Conservation (phyloP, 2,329 filamentous ascomycete genomes). For the Xylaria sp. region DNA sequence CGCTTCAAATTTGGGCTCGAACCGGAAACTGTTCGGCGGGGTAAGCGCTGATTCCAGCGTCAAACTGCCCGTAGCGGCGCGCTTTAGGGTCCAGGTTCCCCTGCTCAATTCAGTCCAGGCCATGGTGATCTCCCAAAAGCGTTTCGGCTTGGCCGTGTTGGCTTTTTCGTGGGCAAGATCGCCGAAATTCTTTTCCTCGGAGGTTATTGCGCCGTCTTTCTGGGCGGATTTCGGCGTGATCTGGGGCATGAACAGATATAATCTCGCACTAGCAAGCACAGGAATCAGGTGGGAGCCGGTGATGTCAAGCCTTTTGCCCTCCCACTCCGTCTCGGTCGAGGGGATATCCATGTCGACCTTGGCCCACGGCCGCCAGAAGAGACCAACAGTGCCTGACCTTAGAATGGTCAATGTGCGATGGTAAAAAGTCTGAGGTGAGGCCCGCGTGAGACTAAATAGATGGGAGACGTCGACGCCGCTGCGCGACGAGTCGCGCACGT, state of each 20-base stretch:
- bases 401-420: too few relatives aligned
- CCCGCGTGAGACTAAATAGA: too few relatives aligned
- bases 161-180: too few relatives aligned
- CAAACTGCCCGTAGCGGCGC: not conserved
- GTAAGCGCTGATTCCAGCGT: too few relatives aligned
- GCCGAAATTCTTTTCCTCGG: too few relatives aligned
- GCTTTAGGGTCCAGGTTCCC: not conserved
- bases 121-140: slow-evolving; percentile 2
- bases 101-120: slow-evolving; percentile 4
- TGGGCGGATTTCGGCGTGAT: not conserved
- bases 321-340: not conserved
- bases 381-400: too few relatives aligned
- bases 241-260: slow-evolving; percentile 4
- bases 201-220: not conserved
- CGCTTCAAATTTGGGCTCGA: too few relatives aligned
- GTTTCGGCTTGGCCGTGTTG: too few relatives aligned
- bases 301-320: not conserved
- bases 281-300: not conserved
- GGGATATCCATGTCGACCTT: not conserved
- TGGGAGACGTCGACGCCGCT: too few relatives aligned
- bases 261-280: not conserved
- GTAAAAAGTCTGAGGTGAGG: too few relatives aligned
- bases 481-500: too few relatives aligned
- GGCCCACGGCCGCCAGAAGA: not conserved
- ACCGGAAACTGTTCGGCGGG: too few relatives aligned